These are phyloP conservation scores for Triticum aestivum DNA, from an alignment of 176 grass and related monocot species.

Conservation along the genomic window IWGSC_CS_RefSeq_v2.1 NC_057801.1:95651504-95652003, in stretches of 20 bases:
- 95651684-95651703: conserved; percentile 98
- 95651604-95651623: conserved; percentile 94
- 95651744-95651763: conserved; percentile 99
- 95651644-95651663: conserved; percentile 94
- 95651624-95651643: conserved; percentile 88
- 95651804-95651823: conserved; percentile 82
- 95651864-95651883: conserved; percentile 94
- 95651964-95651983: conserved; percentile 6
- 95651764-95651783: conserved; percentile 98
- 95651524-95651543: neutral
- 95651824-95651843: conserved; percentile 95
- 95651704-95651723: conserved; percentile 74
- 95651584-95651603: conserved; percentile 95
- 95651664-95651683: conserved; percentile 98
- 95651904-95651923: conserved; percentile 95
- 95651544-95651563: conserved; percentile 27
- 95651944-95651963: neutral
- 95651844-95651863: conserved; percentile 96
- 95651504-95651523: conserved; percentile 8
- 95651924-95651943: conserved; percentile 47
- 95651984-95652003: conserved; percentile 3
- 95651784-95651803: conserved; percentile 94
- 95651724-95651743: conserved; percentile 95
- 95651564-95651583: conserved; percentile 68
- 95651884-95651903: conserved; percentile 88